Evolutionary conservation across 441 rosid species (phyloP).

Genomic region (Sinapis alba): DNA sequence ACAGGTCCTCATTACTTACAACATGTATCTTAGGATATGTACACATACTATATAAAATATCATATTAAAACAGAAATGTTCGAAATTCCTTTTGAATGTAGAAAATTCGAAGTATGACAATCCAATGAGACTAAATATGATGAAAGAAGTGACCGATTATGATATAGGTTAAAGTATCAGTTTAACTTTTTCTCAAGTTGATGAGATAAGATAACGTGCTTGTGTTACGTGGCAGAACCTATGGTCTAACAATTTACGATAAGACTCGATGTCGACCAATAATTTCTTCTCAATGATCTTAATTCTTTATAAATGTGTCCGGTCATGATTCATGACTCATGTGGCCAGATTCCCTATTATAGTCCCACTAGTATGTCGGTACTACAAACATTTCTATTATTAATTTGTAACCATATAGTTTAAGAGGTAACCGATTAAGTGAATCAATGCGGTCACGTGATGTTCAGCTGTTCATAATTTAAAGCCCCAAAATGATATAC

Average conservation of each 20-base stretch:
- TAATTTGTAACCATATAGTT: constrained; percentile 15
- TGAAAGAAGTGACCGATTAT: not conserved
- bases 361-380: constrained; percentile 14
- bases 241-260: constrained; percentile 20
- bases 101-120: not conserved
- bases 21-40: not conserved
- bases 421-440: constrained; percentile 2
- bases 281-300: constrained; percentile 7
- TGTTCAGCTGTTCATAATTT: not conserved
- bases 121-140: not conserved
- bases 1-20: not conserved
- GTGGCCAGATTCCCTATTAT: constrained; percentile 23
- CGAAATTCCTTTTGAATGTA: not conserved
- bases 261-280: constrained; percentile 23
- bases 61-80: not conserved
- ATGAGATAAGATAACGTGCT: constrained; percentile 21
- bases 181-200: constrained; percentile 5
- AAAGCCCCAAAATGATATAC: not conserved
- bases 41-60: not conserved
- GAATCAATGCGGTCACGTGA: constrained; percentile 4
- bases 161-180: not conserved
- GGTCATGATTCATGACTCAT: constrained; percentile 5
- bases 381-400: not conserved
- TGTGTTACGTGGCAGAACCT: constrained; percentile 29
- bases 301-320: not conserved